Conservation (phyloP, 169 alveolate species). For the Cytauxzoon felis region DNA sequence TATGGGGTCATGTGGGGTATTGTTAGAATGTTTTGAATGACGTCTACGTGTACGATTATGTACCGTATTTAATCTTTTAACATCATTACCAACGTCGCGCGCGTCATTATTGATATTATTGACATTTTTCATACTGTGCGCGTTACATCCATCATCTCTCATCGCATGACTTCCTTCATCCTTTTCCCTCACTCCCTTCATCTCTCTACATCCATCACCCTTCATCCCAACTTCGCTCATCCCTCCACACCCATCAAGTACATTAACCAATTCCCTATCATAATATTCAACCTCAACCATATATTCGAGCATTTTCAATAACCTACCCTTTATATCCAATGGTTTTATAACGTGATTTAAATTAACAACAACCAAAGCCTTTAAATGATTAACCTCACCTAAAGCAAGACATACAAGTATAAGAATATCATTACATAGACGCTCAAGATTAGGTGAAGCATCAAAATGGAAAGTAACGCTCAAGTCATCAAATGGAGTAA, state of each 20-base stretch:
- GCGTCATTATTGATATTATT: too few relatives aligned
- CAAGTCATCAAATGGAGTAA: slow-evolving; percentile 13
- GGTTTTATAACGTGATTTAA: too few relatives aligned
- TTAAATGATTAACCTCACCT: slow-evolving; percentile 20
- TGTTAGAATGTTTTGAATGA: too few relatives aligned
- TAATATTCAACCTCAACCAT: slow-evolving; percentile 4
- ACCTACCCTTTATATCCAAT: not conserved
- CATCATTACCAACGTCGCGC: too few relatives aligned
- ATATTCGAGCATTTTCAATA: not conserved
- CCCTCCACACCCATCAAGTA: not conserved
- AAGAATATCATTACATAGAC: slow-evolving; percentile 16
- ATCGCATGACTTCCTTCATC: not conserved
- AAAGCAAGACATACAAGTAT: slow-evolving; percentile 16
- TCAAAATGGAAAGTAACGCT: slow-evolving; percentile 17
- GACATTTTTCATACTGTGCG: too few relatives aligned
- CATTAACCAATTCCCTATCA: not conserved
- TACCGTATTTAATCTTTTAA: too few relatives aligned
- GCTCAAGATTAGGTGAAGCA: slow-evolving; percentile 3
- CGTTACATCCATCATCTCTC: not conserved
- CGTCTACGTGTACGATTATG: too few relatives aligned
- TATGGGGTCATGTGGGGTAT: too few relatives aligned
- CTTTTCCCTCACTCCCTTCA: not conserved
- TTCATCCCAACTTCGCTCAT: not conserved
- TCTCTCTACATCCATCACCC: not conserved
- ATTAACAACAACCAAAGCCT: not conserved